Evolutionary conservation across 148 eudicot genomes (phyloP).

Genomic region (Vaccinium myrtillus): DNA sequence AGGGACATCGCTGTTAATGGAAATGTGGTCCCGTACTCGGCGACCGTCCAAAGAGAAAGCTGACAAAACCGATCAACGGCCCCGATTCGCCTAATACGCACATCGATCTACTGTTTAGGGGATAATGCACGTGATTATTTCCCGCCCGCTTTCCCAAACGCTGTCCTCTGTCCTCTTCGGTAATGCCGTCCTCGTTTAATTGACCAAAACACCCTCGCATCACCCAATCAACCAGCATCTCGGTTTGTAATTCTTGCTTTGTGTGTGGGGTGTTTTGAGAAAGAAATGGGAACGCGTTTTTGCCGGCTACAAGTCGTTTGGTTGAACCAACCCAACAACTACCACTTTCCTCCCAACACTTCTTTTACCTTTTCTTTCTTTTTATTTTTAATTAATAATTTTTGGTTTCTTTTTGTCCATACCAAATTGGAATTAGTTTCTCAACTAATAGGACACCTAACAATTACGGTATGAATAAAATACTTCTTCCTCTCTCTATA

Average conservation of each 20-base stretch:
- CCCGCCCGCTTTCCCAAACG: not conserved
- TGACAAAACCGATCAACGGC: not conserved
- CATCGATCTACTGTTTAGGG: not conserved
- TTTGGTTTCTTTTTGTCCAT: not conserved
- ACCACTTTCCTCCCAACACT: constrained; percentile 41
- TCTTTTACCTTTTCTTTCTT: not conserved
- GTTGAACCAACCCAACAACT: constrained; percentile 89
- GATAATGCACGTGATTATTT: constrained; percentile 17
- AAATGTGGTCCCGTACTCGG: not conserved
- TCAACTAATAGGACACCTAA: not conserved
- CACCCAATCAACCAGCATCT: too few relatives aligned
- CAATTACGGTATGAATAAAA: not conserved
- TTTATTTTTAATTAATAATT: too few relatives aligned
- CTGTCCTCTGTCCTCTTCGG: constrained; percentile 12
- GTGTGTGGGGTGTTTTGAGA: constrained; percentile 1
- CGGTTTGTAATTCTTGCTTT: too few relatives aligned
- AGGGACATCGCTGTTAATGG: constrained; percentile 9
- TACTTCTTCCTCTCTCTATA: not conserved
- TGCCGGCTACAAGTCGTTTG: constrained; percentile 38
- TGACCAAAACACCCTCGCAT: not conserved
- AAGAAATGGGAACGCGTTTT: constrained; percentile 21
- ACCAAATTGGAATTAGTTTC: not conserved
- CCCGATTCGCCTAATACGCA: not conserved
- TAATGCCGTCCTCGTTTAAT: constrained; percentile 10
- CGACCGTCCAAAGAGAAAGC: constrained; percentile 2